phyloP scores from a whole-genome alignment of 192 early-diverging fungal genomes.

The Polychytrium aggregatum region DNA sequence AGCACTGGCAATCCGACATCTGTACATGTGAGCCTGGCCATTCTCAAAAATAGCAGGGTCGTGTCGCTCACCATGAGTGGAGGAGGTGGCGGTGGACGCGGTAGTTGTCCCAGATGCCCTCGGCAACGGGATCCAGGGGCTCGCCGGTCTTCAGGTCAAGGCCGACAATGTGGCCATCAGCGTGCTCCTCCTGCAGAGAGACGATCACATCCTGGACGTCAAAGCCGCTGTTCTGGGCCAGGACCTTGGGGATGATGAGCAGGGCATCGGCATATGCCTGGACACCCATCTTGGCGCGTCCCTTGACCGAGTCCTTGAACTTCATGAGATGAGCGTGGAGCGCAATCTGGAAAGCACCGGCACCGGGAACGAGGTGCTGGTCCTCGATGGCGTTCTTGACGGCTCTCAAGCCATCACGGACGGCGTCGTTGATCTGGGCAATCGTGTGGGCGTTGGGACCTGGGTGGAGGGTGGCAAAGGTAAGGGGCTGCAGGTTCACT shows the following conservation, averaged over 20 bases:
- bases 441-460: conserved; percentile 88
- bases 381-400: conserved; percentile 99
- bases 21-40: conserved; percentile 3
- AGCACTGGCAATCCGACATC: too few species aligned
- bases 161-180: conserved; percentile 83
- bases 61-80: conserved; percentile 61
- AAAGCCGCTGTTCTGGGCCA: conserved; percentile 91
- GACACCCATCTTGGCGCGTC: conserved; percentile 90
- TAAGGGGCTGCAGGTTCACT: not conserved
- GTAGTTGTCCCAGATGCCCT: conserved; percentile 99
- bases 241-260: conserved; percentile 91
- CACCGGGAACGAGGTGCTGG: conserved; percentile 76
- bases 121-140: conserved; percentile 76
- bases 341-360: conserved; percentile 93
- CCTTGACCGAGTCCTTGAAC: conserved; percentile 82
- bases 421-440: conserved; percentile 91
- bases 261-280: conserved; percentile 94
- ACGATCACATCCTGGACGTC: conserved; percentile 95
- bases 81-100: conserved; percentile 92
- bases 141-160: conserved; percentile 91
- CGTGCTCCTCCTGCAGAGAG: conserved; percentile 80
- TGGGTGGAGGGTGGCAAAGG: conserved; percentile 5
- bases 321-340: conserved; percentile 71
- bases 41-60: conserved; percentile 1
- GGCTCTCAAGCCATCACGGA: conserved; percentile 94